phyloP scores from a whole-genome alignment of 768 basidiomycete species.

The Aureoboletus auriporus region DNA sequence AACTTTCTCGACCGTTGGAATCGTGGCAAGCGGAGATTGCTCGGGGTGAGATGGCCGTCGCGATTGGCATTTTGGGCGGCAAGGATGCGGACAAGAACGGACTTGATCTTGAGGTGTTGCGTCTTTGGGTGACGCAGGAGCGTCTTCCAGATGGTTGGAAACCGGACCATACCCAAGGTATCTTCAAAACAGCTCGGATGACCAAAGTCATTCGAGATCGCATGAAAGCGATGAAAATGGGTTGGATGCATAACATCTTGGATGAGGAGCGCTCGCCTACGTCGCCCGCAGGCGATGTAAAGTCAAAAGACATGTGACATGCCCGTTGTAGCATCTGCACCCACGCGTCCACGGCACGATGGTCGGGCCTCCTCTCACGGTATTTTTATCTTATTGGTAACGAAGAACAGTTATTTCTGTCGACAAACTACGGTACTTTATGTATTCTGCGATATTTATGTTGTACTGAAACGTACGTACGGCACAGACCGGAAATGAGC shows the following conservation, averaged over 20 bases:
- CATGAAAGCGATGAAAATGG: conserved; percentile 19
- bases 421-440: background rate
- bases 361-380: background rate
- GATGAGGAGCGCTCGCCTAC: conserved; percentile 9
- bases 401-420: background rate
- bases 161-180: conserved; percentile 30
- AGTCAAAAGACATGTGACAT: background rate
- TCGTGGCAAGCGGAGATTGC: conserved; percentile 54
- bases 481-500: too few relatives aligned
- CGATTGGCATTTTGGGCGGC: conserved; percentile 45
- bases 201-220: conserved; percentile 24
- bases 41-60: conserved; percentile 62
- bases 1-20: conserved; percentile 34
- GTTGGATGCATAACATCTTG: conserved; percentile 15
- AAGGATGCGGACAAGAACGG: conserved; percentile 37
- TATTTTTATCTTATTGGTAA: background rate
- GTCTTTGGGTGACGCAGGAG: conserved; percentile 51
- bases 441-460: too few relatives aligned
- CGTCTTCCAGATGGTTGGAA: conserved; percentile 42
- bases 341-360: background rate
- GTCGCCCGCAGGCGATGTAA: background rate
- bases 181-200: conserved; percentile 25
- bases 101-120: conserved; percentile 43
- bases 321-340: background rate
- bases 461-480: too few relatives aligned